Evolutionary conservation across 306 rosid genomes (phyloP), one percentile per base, ranked within the genome.

Genomic region (Lupinus albus): DNA sequence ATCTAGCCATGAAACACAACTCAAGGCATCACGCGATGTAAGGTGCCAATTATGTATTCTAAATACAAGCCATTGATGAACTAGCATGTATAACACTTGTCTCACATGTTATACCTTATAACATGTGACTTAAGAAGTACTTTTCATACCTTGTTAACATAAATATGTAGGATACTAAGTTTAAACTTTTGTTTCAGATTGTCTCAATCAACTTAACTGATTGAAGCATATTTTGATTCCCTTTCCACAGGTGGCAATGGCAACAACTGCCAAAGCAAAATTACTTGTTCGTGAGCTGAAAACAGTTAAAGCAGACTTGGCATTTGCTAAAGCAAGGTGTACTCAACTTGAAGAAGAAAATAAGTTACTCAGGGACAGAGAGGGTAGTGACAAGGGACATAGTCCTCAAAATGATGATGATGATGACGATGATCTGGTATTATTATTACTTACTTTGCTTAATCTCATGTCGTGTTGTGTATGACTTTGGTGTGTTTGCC

Each of bases 11-110:
- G 96, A 94, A 67, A 86, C 90, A 49, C 93, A 94, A 80, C 88
- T 94, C 88, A 94, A 90, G 89, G 92, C 97, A 83, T 88, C 99
- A 56, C 97, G 97, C 82, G 99, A 94, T 91, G 99, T 94, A 94
- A 94, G 99, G 97, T 94, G 95, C 73, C 95, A 88, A 83, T 85
- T 79, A 74, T 86, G 84, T 81, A 77, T 25, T 25, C 28, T 25
- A 25, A 25, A 25, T 25, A 25, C 3, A 25, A 25, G 28, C 28
- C 28, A 25, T 25, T 25, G 28, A 25, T 25, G 28, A 25, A 25
- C 28, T 25, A 1, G 28, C 28, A 25, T 25, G 28, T 25, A 25
- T 25, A 25, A 25, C 28, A 25, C 0, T 25, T 20, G 25, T 20
- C 1, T 20, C 25, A 20, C 25, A 20, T 20, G 25, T 20, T 20